Evolutionary conservation across 2,329 filamentous ascomycete species (phyloP).

Genomic region (Microthyrium microscopicum): DNA sequence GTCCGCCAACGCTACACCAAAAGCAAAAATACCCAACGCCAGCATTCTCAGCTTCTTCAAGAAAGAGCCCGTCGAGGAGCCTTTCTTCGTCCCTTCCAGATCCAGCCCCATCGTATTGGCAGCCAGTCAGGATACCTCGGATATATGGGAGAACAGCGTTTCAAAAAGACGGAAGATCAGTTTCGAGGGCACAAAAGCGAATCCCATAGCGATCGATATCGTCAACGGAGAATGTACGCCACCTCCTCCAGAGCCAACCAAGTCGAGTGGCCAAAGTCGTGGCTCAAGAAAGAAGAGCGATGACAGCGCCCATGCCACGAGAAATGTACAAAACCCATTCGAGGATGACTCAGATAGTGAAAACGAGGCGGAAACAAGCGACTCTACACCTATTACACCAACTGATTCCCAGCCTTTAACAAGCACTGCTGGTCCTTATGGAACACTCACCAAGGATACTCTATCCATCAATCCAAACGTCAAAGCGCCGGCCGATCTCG

Average conservation of each 20-base stretch:
- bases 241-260: conserved; percentile 11
- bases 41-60: conserved; percentile 40
- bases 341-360: conserved; percentile 54
- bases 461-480: not conserved
- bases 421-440: not conserved
- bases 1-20: no score
- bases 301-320: conserved; percentile 8
- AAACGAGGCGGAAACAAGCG: conserved; percentile 17
- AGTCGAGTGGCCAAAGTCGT: conserved; percentile 11
- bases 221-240: conserved; percentile 18
- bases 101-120: conserved; percentile 28
- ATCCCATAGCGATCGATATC: conserved; percentile 21
- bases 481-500: not conserved
- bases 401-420: not conserved
- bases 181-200: conserved; percentile 10
- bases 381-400: conserved; percentile 2
- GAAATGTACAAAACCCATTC: conserved; percentile 36
- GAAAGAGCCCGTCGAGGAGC: conserved; percentile 29
- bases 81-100: conserved; percentile 21
- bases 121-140: conserved; percentile 26
- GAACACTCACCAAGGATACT: not conserved
- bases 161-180: conserved; percentile 17
- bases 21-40: conserved; percentile 27
- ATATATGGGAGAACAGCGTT: no score
- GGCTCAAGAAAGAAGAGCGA: conserved; percentile 9